Percentiles rank a stretch among this genome's conserved stretches.
phyloP scores from a whole-genome alignment of 768 basidiomycete genomes.

The Dentipellis sp. region DNA sequence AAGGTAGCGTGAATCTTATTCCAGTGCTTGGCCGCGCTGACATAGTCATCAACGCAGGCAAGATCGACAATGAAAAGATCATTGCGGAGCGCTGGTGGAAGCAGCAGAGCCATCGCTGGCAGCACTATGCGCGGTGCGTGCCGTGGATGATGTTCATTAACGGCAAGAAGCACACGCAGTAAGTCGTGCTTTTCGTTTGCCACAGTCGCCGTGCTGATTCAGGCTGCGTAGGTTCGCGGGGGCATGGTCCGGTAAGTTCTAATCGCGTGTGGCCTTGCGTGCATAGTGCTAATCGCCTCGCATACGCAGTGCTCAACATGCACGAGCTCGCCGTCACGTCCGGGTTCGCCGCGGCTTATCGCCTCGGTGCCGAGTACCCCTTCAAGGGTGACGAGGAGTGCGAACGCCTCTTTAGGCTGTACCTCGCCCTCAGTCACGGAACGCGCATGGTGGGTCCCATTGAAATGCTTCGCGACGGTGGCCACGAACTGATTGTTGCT shows the following conservation, averaged over 20 bases:
- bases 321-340: slow-evolving; percentile 30
- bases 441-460: slow-evolving; percentile 16
- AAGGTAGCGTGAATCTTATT: neutral
- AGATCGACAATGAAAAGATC: slow-evolving; percentile 28
- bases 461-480: neutral
- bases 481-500: neutral
- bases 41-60: slow-evolving; percentile 15
- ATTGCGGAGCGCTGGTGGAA: slow-evolving; percentile 44
- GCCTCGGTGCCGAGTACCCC: slow-evolving; percentile 23
- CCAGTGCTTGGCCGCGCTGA: neutral
- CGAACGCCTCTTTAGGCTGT: slow-evolving; percentile 21
- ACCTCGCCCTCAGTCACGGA: slow-evolving; percentile 21
- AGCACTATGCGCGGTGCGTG: slow-evolving; percentile 29
- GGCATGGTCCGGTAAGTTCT: slow-evolving; percentile 23
- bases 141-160: slow-evolving; percentile 32
- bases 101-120: slow-evolving; percentile 43
- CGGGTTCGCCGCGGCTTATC: slow-evolving; percentile 33
- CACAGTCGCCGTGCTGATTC: neutral
- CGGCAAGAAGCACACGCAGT: slow-evolving; percentile 26
- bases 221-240: slow-evolving; percentile 17
- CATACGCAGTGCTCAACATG: slow-evolving; percentile 22
- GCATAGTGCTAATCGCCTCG: neutral
- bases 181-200: neutral
- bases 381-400: slow-evolving; percentile 23
- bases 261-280: neutral